Evolutionary conservation across 1,139 yeast genomes (phyloP).

Genomic region (Eremothecium sinecaudum): DNA sequence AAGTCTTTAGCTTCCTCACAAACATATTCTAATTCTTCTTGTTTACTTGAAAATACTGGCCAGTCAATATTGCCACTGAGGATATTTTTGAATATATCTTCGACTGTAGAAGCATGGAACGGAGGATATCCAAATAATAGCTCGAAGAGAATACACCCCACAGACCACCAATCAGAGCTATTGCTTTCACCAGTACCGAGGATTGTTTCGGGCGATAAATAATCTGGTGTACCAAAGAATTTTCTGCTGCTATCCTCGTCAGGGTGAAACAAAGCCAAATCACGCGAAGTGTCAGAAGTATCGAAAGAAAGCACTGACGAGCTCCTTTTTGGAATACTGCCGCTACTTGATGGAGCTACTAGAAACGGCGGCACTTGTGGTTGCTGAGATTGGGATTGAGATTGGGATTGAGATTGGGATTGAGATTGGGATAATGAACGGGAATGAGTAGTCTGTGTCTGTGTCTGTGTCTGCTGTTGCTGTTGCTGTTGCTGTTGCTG

Average conservation of each 20-base stretch:
- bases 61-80: constrained; percentile 67
- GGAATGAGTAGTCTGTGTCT: constrained; percentile 7
- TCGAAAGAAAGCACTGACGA: constrained; percentile 8
- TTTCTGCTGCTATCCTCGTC: constrained; percentile 41
- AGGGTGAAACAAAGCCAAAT: constrained; percentile 65
- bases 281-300: constrained; percentile 14
- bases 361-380: not conserved
- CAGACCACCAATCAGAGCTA: constrained; percentile 97
- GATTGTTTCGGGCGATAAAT: constrained; percentile 93
- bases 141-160: constrained; percentile 92
- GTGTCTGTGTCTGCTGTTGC: constrained; percentile 9
- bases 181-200: constrained; percentile 78
- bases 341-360: constrained; percentile 2
- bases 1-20: constrained; percentile 67
- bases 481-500: constrained; percentile 7
- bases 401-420: constrained; percentile 9
- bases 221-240: constrained; percentile 97
- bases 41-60: constrained; percentile 56
- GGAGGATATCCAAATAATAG: constrained; percentile 92
- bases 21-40: constrained; percentile 45
- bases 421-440: constrained; percentile 5
- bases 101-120: constrained; percentile 77
- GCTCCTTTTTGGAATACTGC: constrained; percentile 6
- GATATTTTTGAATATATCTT: constrained; percentile 73
- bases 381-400: constrained; percentile 2